A percentile compares a stretch with the other conserved stretches of the same genome.
These are phyloP conservation scores for Termitomyces sp. DNA, from an alignment of 768 basidiomycete species.

Conservation along the genomic window DNA sequence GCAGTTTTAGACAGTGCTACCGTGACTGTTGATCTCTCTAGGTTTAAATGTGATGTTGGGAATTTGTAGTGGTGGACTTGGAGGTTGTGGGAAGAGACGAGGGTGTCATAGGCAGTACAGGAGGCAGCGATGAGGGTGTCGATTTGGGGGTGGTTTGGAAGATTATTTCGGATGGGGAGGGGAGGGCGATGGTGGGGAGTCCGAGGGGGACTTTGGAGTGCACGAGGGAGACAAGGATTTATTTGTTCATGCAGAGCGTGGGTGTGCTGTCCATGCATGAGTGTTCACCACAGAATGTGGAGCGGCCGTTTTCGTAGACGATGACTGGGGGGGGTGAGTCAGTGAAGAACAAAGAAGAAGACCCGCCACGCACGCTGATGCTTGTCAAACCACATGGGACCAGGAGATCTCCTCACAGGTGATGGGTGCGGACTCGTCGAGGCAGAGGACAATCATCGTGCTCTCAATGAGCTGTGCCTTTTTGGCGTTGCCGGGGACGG, in stretches of 20 bases:
- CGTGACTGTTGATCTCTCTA: too few relatives aligned
- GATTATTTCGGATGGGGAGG: conserved; percentile 56
- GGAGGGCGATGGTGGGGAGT: conserved; percentile 37
- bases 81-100: conserved; percentile 76
- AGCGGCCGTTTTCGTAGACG: conserved; percentile 92
- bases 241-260: conserved; percentile 93
- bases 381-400: conserved; percentile 89
- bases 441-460: conserved; percentile 78
- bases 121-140: conserved; percentile 56
- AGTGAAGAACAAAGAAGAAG: neutral
- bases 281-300: conserved; percentile 87
- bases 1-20: too few relatives aligned
- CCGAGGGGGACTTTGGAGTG: conserved; percentile 74
- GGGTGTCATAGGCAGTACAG: conserved; percentile 63
- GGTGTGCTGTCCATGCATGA: conserved; percentile 96
- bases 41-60: too few relatives aligned
- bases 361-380: conserved; percentile 65
- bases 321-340: conserved; percentile 54
- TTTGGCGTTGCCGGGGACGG: too few relatives aligned
- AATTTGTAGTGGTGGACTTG: too few relatives aligned
- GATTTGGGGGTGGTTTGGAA: conserved; percentile 62
- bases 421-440: conserved; percentile 80
- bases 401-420: conserved; percentile 80
- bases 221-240: conserved; percentile 72
- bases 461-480: conserved; percentile 87